Evolutionary conservation across 2,329 filamentous ascomycete species (phyloP).

Genomic region (Penicillium sp.): DNA sequence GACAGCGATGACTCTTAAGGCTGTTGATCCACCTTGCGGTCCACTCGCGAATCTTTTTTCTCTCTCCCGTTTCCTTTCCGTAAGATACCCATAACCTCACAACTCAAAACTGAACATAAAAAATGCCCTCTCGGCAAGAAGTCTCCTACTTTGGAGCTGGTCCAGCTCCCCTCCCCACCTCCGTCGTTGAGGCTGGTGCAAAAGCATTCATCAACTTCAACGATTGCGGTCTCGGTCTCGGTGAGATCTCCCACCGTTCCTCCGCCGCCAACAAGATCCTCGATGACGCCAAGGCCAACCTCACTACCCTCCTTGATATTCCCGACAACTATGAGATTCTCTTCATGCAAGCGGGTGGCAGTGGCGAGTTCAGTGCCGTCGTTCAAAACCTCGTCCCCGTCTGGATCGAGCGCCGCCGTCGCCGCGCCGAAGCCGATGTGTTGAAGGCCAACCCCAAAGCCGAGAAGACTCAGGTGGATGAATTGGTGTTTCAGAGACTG

Average conservation of each 20-base stretch:
- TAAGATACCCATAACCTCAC: conserved; percentile 1
- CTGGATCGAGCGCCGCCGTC: conserved; percentile 72
- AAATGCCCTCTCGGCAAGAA: conserved; percentile 68
- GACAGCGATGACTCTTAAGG: conserved; percentile 14
- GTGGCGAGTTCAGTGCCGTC: conserved; percentile 78
- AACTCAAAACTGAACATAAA: neutral
- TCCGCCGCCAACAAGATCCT: conserved; percentile 75
- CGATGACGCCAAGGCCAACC: conserved; percentile 71
- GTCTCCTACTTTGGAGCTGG: conserved; percentile 88
- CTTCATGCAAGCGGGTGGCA: conserved; percentile 70
- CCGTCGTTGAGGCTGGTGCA: conserved; percentile 74
- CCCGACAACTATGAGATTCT: conserved; percentile 84
- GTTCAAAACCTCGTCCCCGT: conserved; percentile 80
- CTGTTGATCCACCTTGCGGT: conserved; percentile 24
- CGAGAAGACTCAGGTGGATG: conserved; percentile 54
- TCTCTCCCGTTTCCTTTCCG: conserved; percentile 10
- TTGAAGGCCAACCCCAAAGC: conserved; percentile 41
- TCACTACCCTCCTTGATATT: conserved; percentile 74
- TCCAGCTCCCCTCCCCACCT: conserved; percentile 79
- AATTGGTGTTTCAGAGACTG: conserved; percentile 59
- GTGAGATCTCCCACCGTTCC: conserved; percentile 88
- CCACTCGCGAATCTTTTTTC: conserved; percentile 21
- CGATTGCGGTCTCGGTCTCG: conserved; percentile 76
- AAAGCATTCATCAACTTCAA: conserved; percentile 79
- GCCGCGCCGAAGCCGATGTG: conserved; percentile 58